These are phyloP conservation scores for Colletotrichum phormii DNA, from an alignment of 2,329 filamentous ascomycete genomes.

Conservation along the genomic window DNA sequence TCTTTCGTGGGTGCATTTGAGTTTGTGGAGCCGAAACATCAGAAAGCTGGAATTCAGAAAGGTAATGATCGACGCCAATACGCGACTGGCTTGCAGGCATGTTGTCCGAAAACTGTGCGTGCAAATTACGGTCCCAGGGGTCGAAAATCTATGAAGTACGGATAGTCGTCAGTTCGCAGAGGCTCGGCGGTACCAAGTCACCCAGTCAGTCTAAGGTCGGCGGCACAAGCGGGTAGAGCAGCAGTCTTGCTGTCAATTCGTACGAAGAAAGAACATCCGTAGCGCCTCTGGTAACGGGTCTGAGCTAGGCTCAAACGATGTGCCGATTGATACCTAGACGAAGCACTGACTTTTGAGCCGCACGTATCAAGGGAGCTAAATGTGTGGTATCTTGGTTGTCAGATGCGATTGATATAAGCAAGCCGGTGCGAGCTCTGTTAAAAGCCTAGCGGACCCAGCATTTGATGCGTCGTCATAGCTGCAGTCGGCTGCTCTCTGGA, in stretches of 20 bases:
- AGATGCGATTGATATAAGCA: slow-evolving; percentile 6
- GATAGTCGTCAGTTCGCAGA: not conserved
- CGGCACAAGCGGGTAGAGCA: not conserved
- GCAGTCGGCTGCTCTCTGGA: not conserved
- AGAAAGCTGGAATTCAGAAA: not conserved
- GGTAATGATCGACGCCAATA: slow-evolving; percentile 28
- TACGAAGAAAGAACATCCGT: too few species aligned
- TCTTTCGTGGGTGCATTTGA: slow-evolving; percentile 20
- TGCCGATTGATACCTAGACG: not conserved
- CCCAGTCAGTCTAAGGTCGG: not conserved
- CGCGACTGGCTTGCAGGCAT: slow-evolving; percentile 17
- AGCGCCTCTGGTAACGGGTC: not conserved
- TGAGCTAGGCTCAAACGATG: not conserved
- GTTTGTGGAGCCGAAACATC: slow-evolving; percentile 33
- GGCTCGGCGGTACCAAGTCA: not conserved
- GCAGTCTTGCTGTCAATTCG: not conserved
- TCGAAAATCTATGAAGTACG: not conserved
- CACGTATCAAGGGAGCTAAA: slow-evolving; percentile 15
- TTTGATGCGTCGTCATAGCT: slow-evolving; percentile 1
- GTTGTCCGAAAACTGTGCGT: slow-evolving; percentile 23
- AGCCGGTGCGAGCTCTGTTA: slow-evolving; percentile 14
- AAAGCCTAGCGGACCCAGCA: not conserved
- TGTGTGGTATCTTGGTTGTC: not conserved
- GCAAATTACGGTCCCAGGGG: slow-evolving; percentile 29
- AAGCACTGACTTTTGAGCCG: slow-evolving; percentile 14